Percentiles rank a stretch among this genome's conserved stretches.
phyloP scores from a whole-genome alignment of 202 grass and related monocot species.

The Dendrocalamus latiflorus region DNA sequence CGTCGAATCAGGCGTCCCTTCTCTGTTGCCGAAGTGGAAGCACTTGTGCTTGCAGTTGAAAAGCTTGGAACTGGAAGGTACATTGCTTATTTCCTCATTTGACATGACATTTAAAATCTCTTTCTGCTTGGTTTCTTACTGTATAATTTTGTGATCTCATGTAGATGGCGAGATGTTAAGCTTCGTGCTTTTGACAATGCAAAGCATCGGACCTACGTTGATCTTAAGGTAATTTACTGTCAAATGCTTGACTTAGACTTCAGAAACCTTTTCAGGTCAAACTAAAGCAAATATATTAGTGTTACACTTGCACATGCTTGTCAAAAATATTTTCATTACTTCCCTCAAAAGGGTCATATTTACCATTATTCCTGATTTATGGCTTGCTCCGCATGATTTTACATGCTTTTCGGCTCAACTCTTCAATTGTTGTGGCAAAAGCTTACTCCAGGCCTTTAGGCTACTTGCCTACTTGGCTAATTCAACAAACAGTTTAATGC shows the following conservation, averaged over 20 bases:
- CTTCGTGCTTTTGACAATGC: constrained; percentile 85
- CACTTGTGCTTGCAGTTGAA: constrained; percentile 89
- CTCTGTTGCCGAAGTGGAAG: constrained; percentile 94
- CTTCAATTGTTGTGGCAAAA: neutral
- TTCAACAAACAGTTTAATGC: constrained; percentile 34
- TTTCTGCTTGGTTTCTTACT: constrained; percentile 20
- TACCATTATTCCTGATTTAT: neutral
- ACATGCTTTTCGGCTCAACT: neutral
- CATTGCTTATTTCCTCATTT: constrained; percentile 34
- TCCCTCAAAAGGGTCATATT: neutral
- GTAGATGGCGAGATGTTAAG: constrained; percentile 97
- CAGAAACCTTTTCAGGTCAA: neutral
- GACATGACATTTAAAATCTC: neutral
- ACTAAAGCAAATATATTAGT: constrained; percentile 16
- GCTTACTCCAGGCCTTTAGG: neutral
- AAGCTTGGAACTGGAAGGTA: constrained; percentile 99
- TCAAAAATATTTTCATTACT: neutral
- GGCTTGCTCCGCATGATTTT: neutral
- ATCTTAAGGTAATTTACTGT: constrained; percentile 84
- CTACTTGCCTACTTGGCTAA: constrained; percentile 13
- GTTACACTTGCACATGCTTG: neutral
- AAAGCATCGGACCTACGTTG: constrained; percentile 91
- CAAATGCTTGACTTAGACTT: constrained; percentile 21
- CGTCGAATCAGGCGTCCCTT: constrained; percentile 86
- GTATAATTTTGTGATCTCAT: constrained; percentile 28